These are phyloP conservation scores for Rhodamnia argentea DNA, from an alignment of 345 rosid genomes.

Conservation along the genomic window DNA sequence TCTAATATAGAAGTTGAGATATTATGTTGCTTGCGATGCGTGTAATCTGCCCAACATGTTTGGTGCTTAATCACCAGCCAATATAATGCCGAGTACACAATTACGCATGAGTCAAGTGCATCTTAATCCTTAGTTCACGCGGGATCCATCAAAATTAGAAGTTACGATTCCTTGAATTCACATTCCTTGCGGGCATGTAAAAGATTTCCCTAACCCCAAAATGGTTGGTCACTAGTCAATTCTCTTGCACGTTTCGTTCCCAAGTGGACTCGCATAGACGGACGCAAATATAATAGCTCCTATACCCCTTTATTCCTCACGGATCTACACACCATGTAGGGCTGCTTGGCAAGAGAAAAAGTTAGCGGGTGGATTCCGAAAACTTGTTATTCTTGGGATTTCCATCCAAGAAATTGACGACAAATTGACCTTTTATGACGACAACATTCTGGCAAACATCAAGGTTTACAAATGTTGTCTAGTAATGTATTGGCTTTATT, in stretches of 20 bases:
- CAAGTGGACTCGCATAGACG: background rate
- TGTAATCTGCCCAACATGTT: background rate
- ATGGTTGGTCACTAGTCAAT: background rate
- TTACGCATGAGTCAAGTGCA: background rate
- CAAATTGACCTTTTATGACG: background rate
- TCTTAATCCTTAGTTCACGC: background rate
- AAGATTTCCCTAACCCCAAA: background rate
- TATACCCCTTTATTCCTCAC: background rate
- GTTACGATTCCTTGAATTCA: background rate
- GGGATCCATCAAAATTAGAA: background rate
- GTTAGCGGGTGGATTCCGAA: background rate
- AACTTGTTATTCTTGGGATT: background rate
- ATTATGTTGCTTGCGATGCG: background rate
- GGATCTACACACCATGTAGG: background rate
- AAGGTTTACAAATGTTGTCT: background rate
- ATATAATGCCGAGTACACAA: background rate
- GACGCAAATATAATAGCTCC: background rate
- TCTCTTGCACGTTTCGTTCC: background rate
- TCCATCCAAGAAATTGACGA: background rate
- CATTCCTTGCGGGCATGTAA: background rate
- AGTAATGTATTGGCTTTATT: background rate
- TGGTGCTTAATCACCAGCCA: background rate
- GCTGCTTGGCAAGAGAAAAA: background rate
- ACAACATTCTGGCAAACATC: background rate
- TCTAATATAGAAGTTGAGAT: background rate